Percentiles rank a stretch among this genome's conserved stretches.
phyloP scores from a whole-genome alignment of 495 filamentous ascomycete genomes.

The Trichoderma virens region DNA sequence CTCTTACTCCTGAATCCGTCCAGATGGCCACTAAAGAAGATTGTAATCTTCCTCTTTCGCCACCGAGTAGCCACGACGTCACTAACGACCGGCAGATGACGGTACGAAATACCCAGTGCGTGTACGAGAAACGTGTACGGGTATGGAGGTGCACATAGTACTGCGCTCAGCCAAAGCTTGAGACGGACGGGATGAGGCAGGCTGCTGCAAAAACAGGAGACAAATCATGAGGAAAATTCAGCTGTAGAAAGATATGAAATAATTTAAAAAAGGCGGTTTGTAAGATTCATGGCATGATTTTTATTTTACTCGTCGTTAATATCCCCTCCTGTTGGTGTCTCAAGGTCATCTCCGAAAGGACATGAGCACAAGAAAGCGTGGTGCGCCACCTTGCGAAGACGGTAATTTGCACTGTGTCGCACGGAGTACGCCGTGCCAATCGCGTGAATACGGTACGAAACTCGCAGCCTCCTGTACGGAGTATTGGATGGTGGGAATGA shows the following conservation, averaged over 20 bases:
- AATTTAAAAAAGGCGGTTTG: neutral
- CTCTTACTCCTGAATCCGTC: neutral
- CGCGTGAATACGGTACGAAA: neutral
- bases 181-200: neutral
- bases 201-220: neutral
- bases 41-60: neutral
- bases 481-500: neutral
- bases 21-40: neutral
- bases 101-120: neutral
- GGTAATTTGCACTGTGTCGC: neutral
- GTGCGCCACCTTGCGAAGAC: neutral
- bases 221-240: neutral
- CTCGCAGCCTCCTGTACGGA: neutral
- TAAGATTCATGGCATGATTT: neutral
- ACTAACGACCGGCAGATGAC: neutral
- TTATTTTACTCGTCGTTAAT: neutral
- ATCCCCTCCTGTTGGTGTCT: neutral
- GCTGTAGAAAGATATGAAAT: neutral
- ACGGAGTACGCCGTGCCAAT: neutral
- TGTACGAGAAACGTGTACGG: too few relatives aligned
- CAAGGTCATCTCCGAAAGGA: constrained; percentile 4
- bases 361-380: neutral
- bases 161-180: neutral
- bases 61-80: constrained; percentile 2
- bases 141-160: neutral